Evolutionary conservation across 305 asterid genomes (phyloP).

Genomic region (Fraxinus floribunda): DNA sequence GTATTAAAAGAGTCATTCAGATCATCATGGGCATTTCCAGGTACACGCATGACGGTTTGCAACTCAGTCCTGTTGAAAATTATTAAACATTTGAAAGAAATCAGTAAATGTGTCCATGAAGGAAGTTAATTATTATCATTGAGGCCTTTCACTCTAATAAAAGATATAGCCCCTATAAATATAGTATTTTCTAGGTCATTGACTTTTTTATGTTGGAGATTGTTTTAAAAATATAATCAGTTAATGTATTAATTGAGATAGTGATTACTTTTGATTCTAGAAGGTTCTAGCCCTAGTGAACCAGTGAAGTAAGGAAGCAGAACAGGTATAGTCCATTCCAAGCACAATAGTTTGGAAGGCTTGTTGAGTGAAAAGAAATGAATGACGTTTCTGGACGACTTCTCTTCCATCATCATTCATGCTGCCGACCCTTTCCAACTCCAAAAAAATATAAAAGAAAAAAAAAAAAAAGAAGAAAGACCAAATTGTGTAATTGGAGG

Average conservation of each 20-base stretch:
- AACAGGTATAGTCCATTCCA: neutral
- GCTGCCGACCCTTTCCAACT: too few species aligned
- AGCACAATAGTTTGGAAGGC: neutral
- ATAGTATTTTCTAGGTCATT: neutral
- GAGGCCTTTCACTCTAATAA: neutral
- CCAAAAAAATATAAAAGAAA: too few species aligned
- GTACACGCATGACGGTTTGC: neutral
- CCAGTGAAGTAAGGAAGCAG: neutral
- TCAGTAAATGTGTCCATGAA: neutral
- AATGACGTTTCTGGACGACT: neutral
- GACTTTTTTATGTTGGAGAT: neutral
- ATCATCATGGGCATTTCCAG: neutral
- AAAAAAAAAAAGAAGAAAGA: neutral
- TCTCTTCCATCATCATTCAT: neutral
- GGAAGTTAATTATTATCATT: neutral
- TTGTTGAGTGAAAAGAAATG: neutral
- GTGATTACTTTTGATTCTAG: neutral
- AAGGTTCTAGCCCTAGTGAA: neutral
- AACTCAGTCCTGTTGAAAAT: neutral
- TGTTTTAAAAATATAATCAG: neutral
- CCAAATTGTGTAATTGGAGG: neutral
- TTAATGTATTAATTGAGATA: neutral
- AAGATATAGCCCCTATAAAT: neutral
- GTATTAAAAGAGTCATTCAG: neutral
- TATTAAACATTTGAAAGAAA: neutral